Evolutionary conservation across 768 basidiomycete genomes (phyloP).

Genomic region (Lactifluus volemus): DNA sequence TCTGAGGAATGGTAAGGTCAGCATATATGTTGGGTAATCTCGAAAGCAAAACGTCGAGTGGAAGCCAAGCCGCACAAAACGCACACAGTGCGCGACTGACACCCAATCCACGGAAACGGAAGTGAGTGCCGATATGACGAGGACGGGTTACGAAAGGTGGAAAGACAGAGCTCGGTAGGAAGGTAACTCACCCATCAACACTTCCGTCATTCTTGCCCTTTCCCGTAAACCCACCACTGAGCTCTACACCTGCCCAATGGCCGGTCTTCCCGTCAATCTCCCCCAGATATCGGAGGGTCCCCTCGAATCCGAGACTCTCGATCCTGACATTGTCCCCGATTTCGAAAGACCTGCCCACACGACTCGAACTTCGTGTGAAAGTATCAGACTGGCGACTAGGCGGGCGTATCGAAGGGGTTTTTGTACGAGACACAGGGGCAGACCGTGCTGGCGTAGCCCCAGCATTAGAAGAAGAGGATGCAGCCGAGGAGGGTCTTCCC

Average conservation of each 20-base stretch:
- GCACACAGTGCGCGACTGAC: neutral
- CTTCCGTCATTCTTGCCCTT: constrained; percentile 95
- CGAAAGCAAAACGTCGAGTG: neutral
- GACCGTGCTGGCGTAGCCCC: constrained; percentile 26
- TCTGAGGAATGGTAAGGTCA: constrained; percentile 6
- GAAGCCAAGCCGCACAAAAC: neutral
- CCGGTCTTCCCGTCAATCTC: constrained; percentile 85
- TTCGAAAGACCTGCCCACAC: constrained; percentile 43
- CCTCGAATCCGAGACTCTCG: constrained; percentile 84
- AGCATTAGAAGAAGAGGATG: constrained; percentile 43
- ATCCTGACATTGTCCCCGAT: constrained; percentile 80
- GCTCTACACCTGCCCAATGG: constrained; percentile 89
- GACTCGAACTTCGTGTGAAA: constrained; percentile 38
- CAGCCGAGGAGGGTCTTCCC: constrained; percentile 53
- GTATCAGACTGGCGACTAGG: constrained; percentile 61
- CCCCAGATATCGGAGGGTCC: constrained; percentile 70
- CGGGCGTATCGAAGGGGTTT: constrained; percentile 52
- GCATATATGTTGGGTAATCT: neutral
- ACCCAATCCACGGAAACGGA: neutral
- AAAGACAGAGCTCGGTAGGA: neutral
- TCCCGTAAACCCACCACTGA: constrained; percentile 75
- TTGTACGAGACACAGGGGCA: constrained; percentile 28
- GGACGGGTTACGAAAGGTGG: constrained; percentile 3
- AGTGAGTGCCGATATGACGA: neutral
- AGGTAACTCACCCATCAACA: constrained; percentile 67